Evolutionary conservation across 2,329 filamentous ascomycete genomes (phyloP), one percentile per base, ranked within the genome.

Genomic region (Sarocladiaceae sp.): DNA sequence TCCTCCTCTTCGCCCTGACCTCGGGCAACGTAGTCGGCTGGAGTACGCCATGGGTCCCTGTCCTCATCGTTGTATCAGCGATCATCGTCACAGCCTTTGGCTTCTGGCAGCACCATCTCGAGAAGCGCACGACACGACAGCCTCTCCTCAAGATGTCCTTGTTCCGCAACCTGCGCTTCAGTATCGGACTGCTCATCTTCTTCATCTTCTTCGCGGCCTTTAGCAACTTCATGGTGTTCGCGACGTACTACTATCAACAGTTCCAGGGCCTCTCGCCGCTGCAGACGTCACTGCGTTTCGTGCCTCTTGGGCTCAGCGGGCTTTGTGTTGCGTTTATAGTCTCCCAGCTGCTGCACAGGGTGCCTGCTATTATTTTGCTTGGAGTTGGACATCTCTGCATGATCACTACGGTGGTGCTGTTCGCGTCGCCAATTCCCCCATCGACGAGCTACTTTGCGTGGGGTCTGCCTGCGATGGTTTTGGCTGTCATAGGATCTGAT

Each of bases 11-110:
- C 54, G 80, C 83, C 1, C 70, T 89, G 25, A 86, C 85, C 0
- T 79, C 88, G 61, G 86, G 85, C 18, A 87, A 87, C 57, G 80
- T 86, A 0, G 79, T 84, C 2, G 85, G 86, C 4, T 90, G 86
- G 86, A 64, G 67, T 7, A 80, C 77, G 0, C 75, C 83, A 0
- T 88, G 82, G 78, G 74, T 88, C 4, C 75, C 80, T 1, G 70
- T 73, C 2, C 66, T 87, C 15, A 79, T 87, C 31, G 78, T 81
- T 2, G 66, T 84, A 3, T 77, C 83, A 0, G 15, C 86, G 10
- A 55, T 83, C 4, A 68, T 87, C 13, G 68, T 88, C 3, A 69
- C 65, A 3, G 64, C 71, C 2, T 86, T 88, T 58, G 74, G 78
- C 25, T 65, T 74, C 44, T 87, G 84, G 83, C 83, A 88, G 61